These are phyloP conservation scores for Candida khao-thaluensis DNA, from an alignment of 805 yeast genomes.

Conservation along the genomic window DNA sequence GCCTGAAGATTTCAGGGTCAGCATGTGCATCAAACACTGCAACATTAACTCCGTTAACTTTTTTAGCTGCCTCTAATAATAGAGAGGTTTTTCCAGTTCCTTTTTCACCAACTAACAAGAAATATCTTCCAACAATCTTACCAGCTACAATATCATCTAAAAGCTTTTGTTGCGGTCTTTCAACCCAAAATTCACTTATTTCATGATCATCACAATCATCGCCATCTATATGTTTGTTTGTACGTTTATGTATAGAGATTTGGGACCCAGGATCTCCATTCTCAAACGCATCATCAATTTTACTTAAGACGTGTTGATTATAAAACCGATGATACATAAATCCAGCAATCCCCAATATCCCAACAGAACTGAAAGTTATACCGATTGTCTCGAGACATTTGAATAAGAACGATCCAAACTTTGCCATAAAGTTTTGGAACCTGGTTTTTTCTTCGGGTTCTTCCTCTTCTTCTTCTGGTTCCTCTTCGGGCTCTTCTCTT, in stretches of 20 bases:
- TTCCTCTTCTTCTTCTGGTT: slow-evolving; percentile 9
- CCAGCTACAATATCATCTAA: slow-evolving; percentile 69
- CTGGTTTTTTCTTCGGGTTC: slow-evolving; percentile 17
- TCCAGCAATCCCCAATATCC: slow-evolving; percentile 71
- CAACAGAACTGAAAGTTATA: slow-evolving; percentile 66
- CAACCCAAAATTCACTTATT: slow-evolving; percentile 53
- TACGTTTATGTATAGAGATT: slow-evolving; percentile 51
- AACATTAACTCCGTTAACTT: slow-evolving; percentile 61
- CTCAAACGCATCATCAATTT: slow-evolving; percentile 67
- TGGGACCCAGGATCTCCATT: slow-evolving; percentile 65
- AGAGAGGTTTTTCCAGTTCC: slow-evolving; percentile 85
- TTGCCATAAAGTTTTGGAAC: slow-evolving; percentile 21
- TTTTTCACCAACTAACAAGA: slow-evolving; percentile 74
- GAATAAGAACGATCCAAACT: slow-evolving; percentile 24
- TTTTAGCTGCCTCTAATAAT: slow-evolving; percentile 66
- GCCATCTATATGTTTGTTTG: slow-evolving; percentile 29
- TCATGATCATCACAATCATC: slow-evolving; percentile 23
- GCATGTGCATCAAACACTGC: slow-evolving; percentile 79
- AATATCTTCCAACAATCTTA: slow-evolving; percentile 63
- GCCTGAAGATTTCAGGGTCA: slow-evolving; percentile 78
- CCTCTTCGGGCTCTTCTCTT: slow-evolving; percentile 4
- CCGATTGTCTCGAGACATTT: slow-evolving; percentile 68
- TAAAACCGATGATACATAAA: slow-evolving; percentile 65
- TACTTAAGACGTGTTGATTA: slow-evolving; percentile 54
- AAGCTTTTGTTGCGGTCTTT: slow-evolving; percentile 62